Conservation (phyloP, 371 early-diverging fungal genomes). For the Saksenaea vasiformis region DNA sequence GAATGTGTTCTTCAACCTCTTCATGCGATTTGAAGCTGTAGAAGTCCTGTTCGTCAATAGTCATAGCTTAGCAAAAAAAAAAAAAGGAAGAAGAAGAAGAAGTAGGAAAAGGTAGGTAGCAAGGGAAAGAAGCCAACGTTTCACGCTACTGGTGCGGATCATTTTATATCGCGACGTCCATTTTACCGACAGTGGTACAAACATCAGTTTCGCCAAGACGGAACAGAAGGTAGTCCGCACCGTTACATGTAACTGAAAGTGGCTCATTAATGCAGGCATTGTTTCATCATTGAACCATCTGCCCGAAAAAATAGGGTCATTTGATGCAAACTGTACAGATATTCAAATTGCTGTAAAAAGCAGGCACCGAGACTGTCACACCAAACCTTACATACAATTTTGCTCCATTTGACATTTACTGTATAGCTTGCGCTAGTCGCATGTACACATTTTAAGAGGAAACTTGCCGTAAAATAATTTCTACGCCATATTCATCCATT, state of each 20-base stretch:
- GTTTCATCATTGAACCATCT: neutral
- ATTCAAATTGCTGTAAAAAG: too few relatives aligned
- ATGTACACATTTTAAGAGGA: too few relatives aligned
- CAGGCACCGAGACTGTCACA: too few relatives aligned
- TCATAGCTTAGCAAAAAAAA: neutral
- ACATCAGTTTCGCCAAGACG: constrained; percentile 1
- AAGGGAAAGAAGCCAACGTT: neutral
- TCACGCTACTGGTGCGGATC: neutral
- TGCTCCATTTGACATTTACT: too few relatives aligned
- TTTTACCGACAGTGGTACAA: constrained; percentile 1
- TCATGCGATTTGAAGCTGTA: neutral
- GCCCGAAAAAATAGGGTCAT: neutral
- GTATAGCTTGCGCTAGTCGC: too few relatives aligned
- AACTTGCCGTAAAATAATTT: too few relatives aligned
- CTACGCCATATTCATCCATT: too few relatives aligned
- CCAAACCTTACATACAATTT: too few relatives aligned
- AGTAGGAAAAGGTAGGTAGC: neutral
- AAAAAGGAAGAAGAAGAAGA: constrained; percentile 7
- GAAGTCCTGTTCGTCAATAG: constrained; percentile 4
- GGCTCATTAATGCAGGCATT: neutral
- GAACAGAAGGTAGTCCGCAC: neutral
- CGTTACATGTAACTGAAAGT: neutral
- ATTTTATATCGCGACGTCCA: neutral
- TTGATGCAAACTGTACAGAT: too few relatives aligned
- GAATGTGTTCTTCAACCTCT: constrained; percentile 23